Conservation (phyloP, 495 filamentous ascomycete species). For the Aspergillus kassunensis region DNA sequence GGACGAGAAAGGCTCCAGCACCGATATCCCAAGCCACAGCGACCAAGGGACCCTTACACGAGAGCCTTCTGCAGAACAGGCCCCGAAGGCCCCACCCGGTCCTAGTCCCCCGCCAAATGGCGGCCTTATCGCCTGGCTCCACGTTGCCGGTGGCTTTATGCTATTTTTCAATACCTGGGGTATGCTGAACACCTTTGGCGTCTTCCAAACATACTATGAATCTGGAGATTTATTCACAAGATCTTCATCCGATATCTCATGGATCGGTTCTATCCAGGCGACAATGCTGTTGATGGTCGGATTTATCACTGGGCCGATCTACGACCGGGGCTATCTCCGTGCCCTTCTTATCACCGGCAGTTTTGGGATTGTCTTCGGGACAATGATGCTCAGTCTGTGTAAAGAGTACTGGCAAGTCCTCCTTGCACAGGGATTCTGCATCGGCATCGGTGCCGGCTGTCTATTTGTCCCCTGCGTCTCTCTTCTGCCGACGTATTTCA, state of each 20-base stretch:
- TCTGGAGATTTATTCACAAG: slow-evolving; percentile 18
- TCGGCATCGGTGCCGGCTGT: slow-evolving; percentile 33
- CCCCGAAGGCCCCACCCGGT: background rate
- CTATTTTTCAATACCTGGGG: slow-evolving; percentile 28
- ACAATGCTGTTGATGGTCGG: slow-evolving; percentile 55
- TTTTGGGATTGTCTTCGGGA: slow-evolving; percentile 33
- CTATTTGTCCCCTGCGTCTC: slow-evolving; percentile 35
- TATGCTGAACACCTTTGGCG: slow-evolving; percentile 31
- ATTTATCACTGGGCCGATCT: slow-evolving; percentile 51
- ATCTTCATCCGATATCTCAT: slow-evolving; percentile 43
- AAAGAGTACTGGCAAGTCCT: slow-evolving; percentile 30
- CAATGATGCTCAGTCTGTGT: slow-evolving; percentile 41
- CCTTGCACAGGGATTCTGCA: slow-evolving; percentile 32
- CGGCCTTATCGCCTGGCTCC: slow-evolving; percentile 7
- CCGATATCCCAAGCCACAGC: background rate
- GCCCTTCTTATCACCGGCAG: slow-evolving; percentile 33
- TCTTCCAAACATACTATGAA: slow-evolving; percentile 29
- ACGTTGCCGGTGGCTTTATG: slow-evolving; percentile 5
- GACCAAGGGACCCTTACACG: background rate
- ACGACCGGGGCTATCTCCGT: slow-evolving; percentile 55
- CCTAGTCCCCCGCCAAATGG: slow-evolving; percentile 2
- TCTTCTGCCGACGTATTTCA: slow-evolving; percentile 36
- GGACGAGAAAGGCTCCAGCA: background rate
- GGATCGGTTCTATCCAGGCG: slow-evolving; percentile 50
- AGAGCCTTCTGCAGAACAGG: background rate